Conservation (phyloP, 148 eudicot genomes). For the Hydrangea macrophylla region DNA sequence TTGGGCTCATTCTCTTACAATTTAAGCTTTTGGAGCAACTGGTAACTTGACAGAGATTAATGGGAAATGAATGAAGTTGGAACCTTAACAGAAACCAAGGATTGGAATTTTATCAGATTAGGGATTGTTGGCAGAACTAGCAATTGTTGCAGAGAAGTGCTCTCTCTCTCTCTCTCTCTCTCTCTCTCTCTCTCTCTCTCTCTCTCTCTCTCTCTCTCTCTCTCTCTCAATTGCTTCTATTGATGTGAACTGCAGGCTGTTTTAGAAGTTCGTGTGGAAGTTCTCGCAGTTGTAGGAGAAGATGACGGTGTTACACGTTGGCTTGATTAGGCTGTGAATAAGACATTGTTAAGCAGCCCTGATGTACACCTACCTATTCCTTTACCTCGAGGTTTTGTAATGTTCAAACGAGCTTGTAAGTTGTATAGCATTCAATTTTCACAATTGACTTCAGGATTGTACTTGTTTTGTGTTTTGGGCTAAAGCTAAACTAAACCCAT, state of each 20-base stretch:
- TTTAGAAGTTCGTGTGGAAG: conserved; percentile 73
- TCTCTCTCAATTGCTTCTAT: not conserved
- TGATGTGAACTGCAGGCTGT: conserved; percentile 59
- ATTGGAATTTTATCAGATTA: not conserved
- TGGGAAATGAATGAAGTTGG: too few relatives aligned
- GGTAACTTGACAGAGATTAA: too few relatives aligned
- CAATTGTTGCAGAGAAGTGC: not conserved
- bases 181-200: too few relatives aligned
- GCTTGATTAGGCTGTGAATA: conserved; percentile 54
- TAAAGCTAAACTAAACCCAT: not conserved
- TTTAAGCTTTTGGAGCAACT: too few relatives aligned
- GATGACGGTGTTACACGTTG: conserved; percentile 90
- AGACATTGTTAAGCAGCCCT: not conserved
- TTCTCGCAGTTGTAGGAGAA: conserved; percentile 78
- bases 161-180: too few relatives aligned
- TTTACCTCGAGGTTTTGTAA: conserved; percentile 7
- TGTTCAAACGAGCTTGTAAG: conserved; percentile 11
- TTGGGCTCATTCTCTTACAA: not conserved
- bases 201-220: too few relatives aligned
- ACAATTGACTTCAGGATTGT: conserved; percentile 9
- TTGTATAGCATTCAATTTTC: conserved; percentile 14
- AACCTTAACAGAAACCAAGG: too few relatives aligned
- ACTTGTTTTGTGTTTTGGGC: conserved; percentile 2
- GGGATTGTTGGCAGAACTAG: not conserved
- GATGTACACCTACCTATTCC: not conserved